Conservation (phyloP, 23 red algal species). For the Chondrus crispus region DNA sequence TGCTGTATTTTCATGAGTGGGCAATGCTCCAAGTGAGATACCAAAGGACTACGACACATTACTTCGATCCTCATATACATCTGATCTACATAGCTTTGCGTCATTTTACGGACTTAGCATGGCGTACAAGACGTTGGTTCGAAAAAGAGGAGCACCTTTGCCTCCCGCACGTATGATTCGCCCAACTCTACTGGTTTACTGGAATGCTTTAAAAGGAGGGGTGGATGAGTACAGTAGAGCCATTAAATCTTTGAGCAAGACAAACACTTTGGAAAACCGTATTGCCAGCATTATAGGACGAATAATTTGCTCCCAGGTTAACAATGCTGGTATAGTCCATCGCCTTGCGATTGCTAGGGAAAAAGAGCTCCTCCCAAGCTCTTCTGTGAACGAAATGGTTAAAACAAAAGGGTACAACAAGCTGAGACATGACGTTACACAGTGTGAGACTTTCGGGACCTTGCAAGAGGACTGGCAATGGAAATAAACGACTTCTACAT, state of each 20-base stretch:
- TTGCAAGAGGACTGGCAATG: conserved; percentile 14
- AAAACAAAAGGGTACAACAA: background rate
- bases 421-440: background rate
- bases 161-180: background rate
- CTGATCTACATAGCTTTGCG: background rate
- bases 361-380: background rate
- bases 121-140: background rate
- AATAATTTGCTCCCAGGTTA: background rate
- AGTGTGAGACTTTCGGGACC: background rate
- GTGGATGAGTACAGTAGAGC: background rate
- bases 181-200: background rate
- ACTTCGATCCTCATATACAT: background rate
- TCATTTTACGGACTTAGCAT: background rate
- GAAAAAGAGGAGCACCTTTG: background rate
- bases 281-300: background rate
- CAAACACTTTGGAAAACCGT: conserved; percentile 9
- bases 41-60: background rate
- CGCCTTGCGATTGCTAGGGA: background rate
- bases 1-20: background rate
- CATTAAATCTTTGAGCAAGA: background rate
- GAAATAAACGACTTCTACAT: too few species aligned
- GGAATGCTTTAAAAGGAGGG: background rate
- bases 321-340: background rate
- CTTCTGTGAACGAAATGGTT: background rate
- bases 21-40: background rate